Base-by-base conservation (phyloP, 768 basidiomycete species). In the Sporobolomyces roseus region DNA sequence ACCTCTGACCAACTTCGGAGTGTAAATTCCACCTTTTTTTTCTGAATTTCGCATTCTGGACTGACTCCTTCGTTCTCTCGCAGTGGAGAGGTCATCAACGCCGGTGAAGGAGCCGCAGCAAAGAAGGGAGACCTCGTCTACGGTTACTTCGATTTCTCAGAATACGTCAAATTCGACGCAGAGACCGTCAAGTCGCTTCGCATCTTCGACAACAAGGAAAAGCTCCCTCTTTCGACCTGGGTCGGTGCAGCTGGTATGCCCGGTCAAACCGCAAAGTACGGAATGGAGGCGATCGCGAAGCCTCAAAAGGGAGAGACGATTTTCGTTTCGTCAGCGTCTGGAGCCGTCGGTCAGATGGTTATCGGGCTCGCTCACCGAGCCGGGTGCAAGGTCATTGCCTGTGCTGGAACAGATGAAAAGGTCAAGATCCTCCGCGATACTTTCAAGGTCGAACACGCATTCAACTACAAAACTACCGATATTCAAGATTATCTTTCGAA, bases 381-480 rank as follows among this genome's bases (percentile, higher is more conserved):
- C 0, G 83, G 83, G 2, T 63, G 80, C 49, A 87, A 85, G 74
- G 88, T 89, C 41, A 87, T 90, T 60, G 86, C 83, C 0, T 87
- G 85, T 0, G 85, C 87, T 0, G 87, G 89, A 2, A 83, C 84
- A 0, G 86, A 88, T 19, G 85, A 87, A 63, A 89, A 90, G 77
- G 85, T 89, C 12, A 75, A 80, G 6, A 87, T 83, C 74, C 68
- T 87, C 77, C 82, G 81, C 55, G 80, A 77, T 2, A 63, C 82
- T 2, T 70, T 87, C 36, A 86, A 85, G 1, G 85, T 85, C 0
- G 87, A 90, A 71, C 82, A 86, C 13, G 85, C 82, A 0, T 89
- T 89, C 80, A 88, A 89, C 77, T 89, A 79, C 76, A 77, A 45
- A 43, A 30, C 46, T 4, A 64, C 68, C 29, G 33, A 65, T 35